These are phyloP conservation scores for slime mould (Dictyostelium discoideum) DNA, from an alignment of 78 protist genomes.

Conservation along the genomic window dicty_2.7 NC_007090.3:4559001-4559500, in stretches of 20 bases:
- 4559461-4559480: not conserved
- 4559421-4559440: not conserved
- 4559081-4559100: constrained; percentile 1
- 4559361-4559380: not conserved
- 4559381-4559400: not conserved
- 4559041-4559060: not conserved
- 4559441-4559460: not conserved
- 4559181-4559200: not conserved
- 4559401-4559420: not conserved
- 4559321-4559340: not conserved
- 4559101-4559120: not conserved
- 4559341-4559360: not conserved
- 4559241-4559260: not conserved
- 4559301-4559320: constrained; percentile 11
- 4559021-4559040: not conserved
- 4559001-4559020: not conserved
- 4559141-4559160: not conserved
- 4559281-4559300: not conserved
- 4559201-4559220: not conserved
- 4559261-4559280: not conserved
- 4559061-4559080: not conserved
- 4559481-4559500: not conserved
- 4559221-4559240: not conserved
- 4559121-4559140: not conserved
- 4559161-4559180: not conserved